Conservation (phyloP, 345 rosid species). For the Excoecaria cochinchinensis region DNA sequence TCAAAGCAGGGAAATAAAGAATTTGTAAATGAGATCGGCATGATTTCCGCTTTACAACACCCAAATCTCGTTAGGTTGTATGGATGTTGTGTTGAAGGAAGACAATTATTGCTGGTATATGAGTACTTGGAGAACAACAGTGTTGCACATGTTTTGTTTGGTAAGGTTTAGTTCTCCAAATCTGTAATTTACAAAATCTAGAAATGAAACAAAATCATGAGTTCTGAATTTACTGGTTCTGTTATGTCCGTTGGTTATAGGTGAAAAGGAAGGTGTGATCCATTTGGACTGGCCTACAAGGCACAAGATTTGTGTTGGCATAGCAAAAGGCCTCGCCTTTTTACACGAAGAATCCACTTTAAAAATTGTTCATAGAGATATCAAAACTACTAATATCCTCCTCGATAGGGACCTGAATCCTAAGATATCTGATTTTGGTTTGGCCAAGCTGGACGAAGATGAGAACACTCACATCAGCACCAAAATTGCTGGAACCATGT, state of each 20-base stretch:
- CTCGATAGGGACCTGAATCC: constrained; percentile 54
- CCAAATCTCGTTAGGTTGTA: constrained; percentile 66
- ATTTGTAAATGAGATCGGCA: constrained; percentile 65
- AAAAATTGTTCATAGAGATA: constrained; percentile 72
- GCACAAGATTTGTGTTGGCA: constrained; percentile 61
- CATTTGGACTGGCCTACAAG: constrained; percentile 64
- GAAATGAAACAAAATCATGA: not conserved
- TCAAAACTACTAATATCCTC: constrained; percentile 67
- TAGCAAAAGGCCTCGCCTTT: constrained; percentile 63
- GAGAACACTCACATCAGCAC: constrained; percentile 73
- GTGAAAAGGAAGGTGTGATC: constrained; percentile 27
- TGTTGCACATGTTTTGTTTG: constrained; percentile 51
- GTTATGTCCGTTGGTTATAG: not conserved
- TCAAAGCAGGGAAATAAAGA: constrained; percentile 77
- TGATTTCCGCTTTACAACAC: constrained; percentile 67
- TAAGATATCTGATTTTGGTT: constrained; percentile 67
- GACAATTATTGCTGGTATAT: constrained; percentile 54
- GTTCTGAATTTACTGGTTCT: not conserved
- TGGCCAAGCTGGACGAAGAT: constrained; percentile 67
- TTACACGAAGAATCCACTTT: constrained; percentile 70
- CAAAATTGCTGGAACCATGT: constrained; percentile 69
- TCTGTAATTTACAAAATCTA: not conserved
- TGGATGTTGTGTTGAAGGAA: constrained; percentile 65
- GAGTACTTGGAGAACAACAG: constrained; percentile 73
- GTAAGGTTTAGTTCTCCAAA: constrained; percentile 30